A percentile compares a stretch with the other conserved stretches of the same genome.
Evolutionary conservation across 2,329 filamentous ascomycete species (phyloP).

Genomic region (Monilinia laxa): DNA sequence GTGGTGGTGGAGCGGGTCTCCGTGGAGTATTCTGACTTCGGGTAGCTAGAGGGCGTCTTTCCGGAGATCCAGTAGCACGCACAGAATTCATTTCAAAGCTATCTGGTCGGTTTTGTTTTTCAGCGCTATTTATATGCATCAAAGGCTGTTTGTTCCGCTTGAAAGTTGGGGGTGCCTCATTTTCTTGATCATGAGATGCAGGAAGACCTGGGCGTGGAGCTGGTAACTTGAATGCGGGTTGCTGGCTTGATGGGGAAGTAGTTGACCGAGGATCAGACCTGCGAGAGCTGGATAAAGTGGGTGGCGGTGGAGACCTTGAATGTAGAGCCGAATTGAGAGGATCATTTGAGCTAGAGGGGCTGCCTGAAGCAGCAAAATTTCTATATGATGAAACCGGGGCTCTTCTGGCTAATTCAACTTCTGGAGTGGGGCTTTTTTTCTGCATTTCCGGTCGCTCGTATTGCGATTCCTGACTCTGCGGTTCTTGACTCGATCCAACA

Average conservation of each 20-base stretch:
- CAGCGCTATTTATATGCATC: constrained; percentile 39
- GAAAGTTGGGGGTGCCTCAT: constrained; percentile 71
- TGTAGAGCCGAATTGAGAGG: constrained; percentile 35
- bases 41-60: constrained; percentile 54
- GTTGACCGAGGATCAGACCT: constrained; percentile 43
- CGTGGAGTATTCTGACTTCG: constrained; percentile 70
- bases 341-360: constrained; percentile 52
- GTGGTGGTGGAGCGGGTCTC: constrained; percentile 75
- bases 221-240: constrained; percentile 59
- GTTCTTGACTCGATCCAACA: constrained; percentile 37
- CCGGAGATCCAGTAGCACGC: constrained; percentile 49
- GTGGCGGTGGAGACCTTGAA: constrained; percentile 38
- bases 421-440: constrained; percentile 36
- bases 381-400: constrained; percentile 20
- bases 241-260: constrained; percentile 44
- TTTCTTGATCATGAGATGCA: constrained; percentile 76
- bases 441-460: constrained; percentile 31
- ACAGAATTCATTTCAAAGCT: constrained; percentile 46
- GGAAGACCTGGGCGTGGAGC: constrained; percentile 57
- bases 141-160: constrained; percentile 46
- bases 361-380: constrained; percentile 54
- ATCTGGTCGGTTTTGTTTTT: constrained; percentile 53
- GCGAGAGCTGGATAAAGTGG: constrained; percentile 33
- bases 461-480: constrained; percentile 36
- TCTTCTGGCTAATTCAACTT: constrained; percentile 26